These are phyloP conservation scores for Taiozyma sp. DNA, from an alignment of 1,139 yeast species.

Conservation along the genomic window DNA sequence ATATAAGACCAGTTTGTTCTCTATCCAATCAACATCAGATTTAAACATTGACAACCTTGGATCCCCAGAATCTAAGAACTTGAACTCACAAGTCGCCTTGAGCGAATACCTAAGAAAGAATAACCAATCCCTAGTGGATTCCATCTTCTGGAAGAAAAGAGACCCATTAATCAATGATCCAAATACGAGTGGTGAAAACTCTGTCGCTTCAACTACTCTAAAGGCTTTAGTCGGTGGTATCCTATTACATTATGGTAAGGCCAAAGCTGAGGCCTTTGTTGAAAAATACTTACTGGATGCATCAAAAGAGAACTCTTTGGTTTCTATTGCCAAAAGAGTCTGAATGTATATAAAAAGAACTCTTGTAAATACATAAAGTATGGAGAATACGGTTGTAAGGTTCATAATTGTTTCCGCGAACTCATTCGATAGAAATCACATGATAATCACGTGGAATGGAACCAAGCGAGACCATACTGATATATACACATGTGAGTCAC, in stretches of 20 bases:
- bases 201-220: constrained; percentile 63
- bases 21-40: constrained; percentile 9
- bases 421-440: too few species aligned
- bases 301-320: constrained; percentile 12
- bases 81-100: constrained; percentile 44
- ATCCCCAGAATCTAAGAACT: constrained; percentile 42
- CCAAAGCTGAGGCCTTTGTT: constrained; percentile 50
- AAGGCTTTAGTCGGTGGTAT: constrained; percentile 82
- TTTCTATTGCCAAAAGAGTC: constrained; percentile 8
- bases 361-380: background rate
- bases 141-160: constrained; percentile 71
- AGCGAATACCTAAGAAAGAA: constrained; percentile 47
- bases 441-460: too few species aligned
- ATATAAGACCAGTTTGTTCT: constrained; percentile 37
- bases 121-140: constrained; percentile 36
- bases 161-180: constrained; percentile 49
- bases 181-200: constrained; percentile 44
- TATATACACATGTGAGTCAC: too few species aligned
- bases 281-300: constrained; percentile 36
- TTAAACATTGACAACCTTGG: constrained; percentile 51
- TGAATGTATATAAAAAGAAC: background rate
- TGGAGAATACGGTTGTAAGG: background rate
- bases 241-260: constrained; percentile 60
- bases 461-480: too few species aligned
- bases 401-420: too few species aligned